Conservation (phyloP, 208 protist genomes). For the Leishmania braziliensis region DNA sequence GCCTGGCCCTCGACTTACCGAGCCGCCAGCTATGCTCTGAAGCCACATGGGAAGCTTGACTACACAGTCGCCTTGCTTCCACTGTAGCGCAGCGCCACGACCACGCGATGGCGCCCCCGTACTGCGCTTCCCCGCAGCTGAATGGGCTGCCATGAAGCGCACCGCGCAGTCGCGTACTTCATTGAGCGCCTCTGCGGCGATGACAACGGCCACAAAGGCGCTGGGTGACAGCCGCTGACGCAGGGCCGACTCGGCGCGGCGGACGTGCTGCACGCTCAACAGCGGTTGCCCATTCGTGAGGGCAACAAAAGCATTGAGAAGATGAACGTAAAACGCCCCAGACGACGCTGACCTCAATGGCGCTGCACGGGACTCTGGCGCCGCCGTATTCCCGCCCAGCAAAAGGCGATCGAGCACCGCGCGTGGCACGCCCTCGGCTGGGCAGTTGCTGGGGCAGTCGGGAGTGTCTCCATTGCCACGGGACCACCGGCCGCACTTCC, state of each 20-base stretch:
- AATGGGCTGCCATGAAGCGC: background rate
- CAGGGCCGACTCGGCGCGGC: slow-evolving; percentile 34
- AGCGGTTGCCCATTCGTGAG: slow-evolving; percentile 14
- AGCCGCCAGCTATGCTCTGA: background rate
- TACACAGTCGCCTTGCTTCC: background rate
- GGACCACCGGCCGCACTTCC: slow-evolving; percentile 49
- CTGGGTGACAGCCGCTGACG: slow-evolving; percentile 33
- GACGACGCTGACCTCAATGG: background rate
- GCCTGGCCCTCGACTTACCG: background rate
- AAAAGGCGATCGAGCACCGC: slow-evolving; percentile 6
- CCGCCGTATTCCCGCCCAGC: background rate
- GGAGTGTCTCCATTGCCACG: background rate
- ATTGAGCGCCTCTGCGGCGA: slow-evolving; percentile 56
- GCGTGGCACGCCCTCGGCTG: slow-evolving; percentile 3
- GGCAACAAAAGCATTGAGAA: slow-evolving; percentile 31
- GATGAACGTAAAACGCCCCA: slow-evolving; percentile 21
- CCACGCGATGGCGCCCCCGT: background rate
- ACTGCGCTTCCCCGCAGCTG: background rate
- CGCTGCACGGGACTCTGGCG: background rate
- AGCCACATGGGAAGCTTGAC: slow-evolving; percentile 11
- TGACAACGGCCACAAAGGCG: slow-evolving; percentile 35
- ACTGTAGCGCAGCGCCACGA: background rate
- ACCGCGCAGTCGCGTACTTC: slow-evolving; percentile 45
- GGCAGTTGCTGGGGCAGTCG: background rate
- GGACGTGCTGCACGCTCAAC: slow-evolving; percentile 28